Evolutionary conservation across 2,329 filamentous ascomycete genomes (phyloP).

Genomic region (Gremmenia infestans): DNA sequence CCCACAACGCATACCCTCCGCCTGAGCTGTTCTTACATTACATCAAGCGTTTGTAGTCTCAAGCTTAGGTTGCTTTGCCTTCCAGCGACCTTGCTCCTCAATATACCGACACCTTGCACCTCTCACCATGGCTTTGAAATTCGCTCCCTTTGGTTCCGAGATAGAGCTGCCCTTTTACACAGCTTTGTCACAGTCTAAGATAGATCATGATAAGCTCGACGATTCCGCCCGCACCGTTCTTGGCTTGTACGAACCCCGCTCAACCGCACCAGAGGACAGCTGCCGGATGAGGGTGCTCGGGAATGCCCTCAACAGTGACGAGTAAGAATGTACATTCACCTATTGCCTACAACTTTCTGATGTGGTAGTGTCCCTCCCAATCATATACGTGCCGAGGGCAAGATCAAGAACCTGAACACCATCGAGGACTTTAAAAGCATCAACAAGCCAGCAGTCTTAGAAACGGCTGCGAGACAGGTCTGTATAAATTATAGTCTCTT

Average conservation of each 20-base stretch:
- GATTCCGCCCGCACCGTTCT: constrained; percentile 83
- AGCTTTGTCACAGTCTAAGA: constrained; percentile 85
- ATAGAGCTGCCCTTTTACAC: constrained; percentile 95
- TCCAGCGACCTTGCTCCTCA: neutral
- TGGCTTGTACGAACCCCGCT: constrained; percentile 82
- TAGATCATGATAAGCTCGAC: constrained; percentile 95
- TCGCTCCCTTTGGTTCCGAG: constrained; percentile 86
- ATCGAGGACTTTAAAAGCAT: constrained; percentile 85
- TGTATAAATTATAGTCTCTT: constrained; percentile 20
- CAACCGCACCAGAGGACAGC: constrained; percentile 67
- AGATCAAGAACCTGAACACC: constrained; percentile 94
- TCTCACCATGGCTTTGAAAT: constrained; percentile 51
- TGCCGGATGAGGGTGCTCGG: constrained; percentile 88
- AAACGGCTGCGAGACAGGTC: constrained; percentile 74
- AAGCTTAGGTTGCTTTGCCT: too few relatives aligned
- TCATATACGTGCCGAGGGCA: constrained; percentile 80
- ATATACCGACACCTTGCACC: neutral
- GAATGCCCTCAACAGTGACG: constrained; percentile 75
- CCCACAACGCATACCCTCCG: too few relatives aligned
- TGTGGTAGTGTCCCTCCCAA: constrained; percentile 60
- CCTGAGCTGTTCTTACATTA: too few relatives aligned
- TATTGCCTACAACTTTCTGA: constrained; percentile 16
- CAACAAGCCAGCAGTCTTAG: constrained; percentile 73
- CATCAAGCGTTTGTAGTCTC: too few relatives aligned
- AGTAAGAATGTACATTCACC: constrained; percentile 52